Conservation (phyloP, 305 asterid species). For the Fraxinus floribunda region DNA sequence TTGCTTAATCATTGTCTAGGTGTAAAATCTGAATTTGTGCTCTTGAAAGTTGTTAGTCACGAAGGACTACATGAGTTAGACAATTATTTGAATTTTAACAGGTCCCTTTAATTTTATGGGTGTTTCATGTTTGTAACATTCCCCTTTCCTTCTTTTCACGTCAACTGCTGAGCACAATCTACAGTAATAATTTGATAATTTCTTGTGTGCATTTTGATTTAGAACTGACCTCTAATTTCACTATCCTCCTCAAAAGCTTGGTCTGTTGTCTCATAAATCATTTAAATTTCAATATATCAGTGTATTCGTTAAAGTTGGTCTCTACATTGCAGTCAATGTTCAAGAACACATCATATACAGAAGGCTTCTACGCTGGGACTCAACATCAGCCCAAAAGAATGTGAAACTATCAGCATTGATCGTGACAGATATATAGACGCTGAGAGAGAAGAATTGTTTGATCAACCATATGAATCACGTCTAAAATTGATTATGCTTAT, state of each 20-base stretch:
- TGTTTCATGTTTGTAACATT: background rate
- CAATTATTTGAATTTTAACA: background rate
- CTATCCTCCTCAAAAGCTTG: background rate
- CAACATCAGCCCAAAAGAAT: constrained; percentile 42
- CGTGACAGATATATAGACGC: background rate
- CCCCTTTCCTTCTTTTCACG: background rate
- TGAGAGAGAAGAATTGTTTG: constrained; percentile 7
- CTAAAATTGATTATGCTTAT: constrained; percentile 10
- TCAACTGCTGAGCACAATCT: background rate
- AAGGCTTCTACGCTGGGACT: constrained; percentile 75
- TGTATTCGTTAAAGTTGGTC: background rate
- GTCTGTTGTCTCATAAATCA: background rate
- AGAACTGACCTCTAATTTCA: background rate
- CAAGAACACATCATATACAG: constrained; percentile 83
- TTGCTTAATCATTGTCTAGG: background rate
- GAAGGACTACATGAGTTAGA: background rate
- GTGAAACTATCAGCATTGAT: constrained; percentile 27
- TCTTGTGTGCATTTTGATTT: background rate
- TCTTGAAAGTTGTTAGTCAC: background rate
- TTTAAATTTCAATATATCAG: background rate
- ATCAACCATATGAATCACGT: constrained; percentile 11
- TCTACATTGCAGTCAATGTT: constrained; percentile 62
- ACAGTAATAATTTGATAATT: background rate
- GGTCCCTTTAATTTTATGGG: background rate
- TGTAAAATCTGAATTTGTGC: background rate